Evolutionary conservation across 371 early-diverging fungal species (phyloP).

Genomic region (Sporodiniella umbellata): DNA sequence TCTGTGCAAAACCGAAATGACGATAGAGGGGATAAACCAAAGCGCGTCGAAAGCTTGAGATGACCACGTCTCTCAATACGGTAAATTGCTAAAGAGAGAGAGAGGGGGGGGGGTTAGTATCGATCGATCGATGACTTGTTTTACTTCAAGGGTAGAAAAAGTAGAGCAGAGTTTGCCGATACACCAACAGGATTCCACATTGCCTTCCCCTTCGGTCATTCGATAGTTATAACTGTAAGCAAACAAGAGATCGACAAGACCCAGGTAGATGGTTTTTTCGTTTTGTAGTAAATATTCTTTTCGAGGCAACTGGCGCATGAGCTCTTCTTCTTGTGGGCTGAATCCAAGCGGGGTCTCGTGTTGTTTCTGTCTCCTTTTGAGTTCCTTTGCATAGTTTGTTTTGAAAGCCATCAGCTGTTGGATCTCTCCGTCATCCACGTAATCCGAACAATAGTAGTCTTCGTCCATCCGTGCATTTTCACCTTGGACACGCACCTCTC

Average conservation of each 20-base stretch:
- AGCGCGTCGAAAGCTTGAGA: slow-evolving; percentile 72
- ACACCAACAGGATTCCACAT: slow-evolving; percentile 90
- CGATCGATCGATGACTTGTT: no score
- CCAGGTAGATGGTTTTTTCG: slow-evolving; percentile 71
- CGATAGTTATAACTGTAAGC: slow-evolving; percentile 89
- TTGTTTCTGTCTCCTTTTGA: slow-evolving; percentile 53
- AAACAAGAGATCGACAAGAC: slow-evolving; percentile 87
- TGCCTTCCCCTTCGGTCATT: slow-evolving; percentile 80
- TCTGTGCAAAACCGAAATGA: slow-evolving; percentile 66
- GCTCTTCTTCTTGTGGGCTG: slow-evolving; percentile 63
- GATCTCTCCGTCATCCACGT: slow-evolving; percentile 70
- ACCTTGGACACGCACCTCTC: slow-evolving; percentile 54
- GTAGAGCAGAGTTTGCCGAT: slow-evolving; percentile 82
- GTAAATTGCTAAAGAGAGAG: slow-evolving; percentile 68
- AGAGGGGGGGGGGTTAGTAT: no score
- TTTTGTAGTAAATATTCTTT: slow-evolving; percentile 71
- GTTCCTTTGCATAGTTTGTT: slow-evolving; percentile 62
- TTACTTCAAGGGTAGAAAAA: slow-evolving; percentile 76
- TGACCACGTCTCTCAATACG: slow-evolving; percentile 57
- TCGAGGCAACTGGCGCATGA: slow-evolving; percentile 77
- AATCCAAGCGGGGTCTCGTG: slow-evolving; percentile 44
- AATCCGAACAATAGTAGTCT: slow-evolving; percentile 87
- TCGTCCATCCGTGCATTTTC: slow-evolving; percentile 88
- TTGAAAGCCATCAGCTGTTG: slow-evolving; percentile 67
- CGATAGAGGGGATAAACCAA: slow-evolving; percentile 87